These are phyloP conservation scores for Penicillium turbatum DNA, from an alignment of 495 filamentous ascomycete species.

Conservation along the genomic window DNA sequence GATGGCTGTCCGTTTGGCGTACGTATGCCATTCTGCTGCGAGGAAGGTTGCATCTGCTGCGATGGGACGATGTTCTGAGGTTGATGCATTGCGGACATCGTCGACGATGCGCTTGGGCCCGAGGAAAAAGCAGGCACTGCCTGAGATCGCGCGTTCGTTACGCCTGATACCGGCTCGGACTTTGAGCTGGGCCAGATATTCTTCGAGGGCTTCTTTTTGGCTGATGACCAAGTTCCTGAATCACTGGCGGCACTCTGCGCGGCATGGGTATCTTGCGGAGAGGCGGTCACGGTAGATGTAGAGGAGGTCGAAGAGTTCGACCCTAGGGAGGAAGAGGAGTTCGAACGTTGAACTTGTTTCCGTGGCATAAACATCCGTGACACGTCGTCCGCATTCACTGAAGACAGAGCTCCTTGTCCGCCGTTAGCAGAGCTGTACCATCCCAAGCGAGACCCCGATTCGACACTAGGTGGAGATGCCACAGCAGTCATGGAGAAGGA, in stretches of 20 bases:
- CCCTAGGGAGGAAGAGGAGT: slow-evolving; percentile 77
- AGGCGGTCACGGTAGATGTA: slow-evolving; percentile 40
- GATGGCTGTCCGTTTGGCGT: slow-evolving; percentile 49
- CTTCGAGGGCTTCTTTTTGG: slow-evolving; percentile 64
- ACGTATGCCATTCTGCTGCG: slow-evolving; percentile 61
- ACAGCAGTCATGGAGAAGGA: slow-evolving; percentile 88
- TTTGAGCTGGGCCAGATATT: slow-evolving; percentile 71
- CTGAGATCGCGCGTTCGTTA: slow-evolving; percentile 59
- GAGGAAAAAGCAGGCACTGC: slow-evolving; percentile 59
- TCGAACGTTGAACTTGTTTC: slow-evolving; percentile 77
- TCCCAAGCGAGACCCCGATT: slow-evolving; percentile 61
- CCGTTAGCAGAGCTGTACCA: slow-evolving; percentile 62
- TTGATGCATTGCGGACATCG: slow-evolving; percentile 72
- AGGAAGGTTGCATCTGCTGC: slow-evolving; percentile 58
- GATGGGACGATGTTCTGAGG: slow-evolving; percentile 68
- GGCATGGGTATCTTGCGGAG: slow-evolving; percentile 49
- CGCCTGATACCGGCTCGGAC: slow-evolving; percentile 59
- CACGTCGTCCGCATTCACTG: slow-evolving; percentile 82
- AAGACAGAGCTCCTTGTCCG: slow-evolving; percentile 67
- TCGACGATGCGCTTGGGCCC: slow-evolving; percentile 62
- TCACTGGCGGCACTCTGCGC: slow-evolving; percentile 39
- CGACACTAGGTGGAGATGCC: slow-evolving; percentile 85
- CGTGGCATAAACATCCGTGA: slow-evolving; percentile 84
- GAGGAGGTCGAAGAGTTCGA: slow-evolving; percentile 52
- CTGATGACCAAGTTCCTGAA: slow-evolving; percentile 50